These are phyloP conservation scores for Verticillium dahliae DNA, from an alignment of 2,329 filamentous ascomycete genomes.

Conservation along the genomic window DNA sequence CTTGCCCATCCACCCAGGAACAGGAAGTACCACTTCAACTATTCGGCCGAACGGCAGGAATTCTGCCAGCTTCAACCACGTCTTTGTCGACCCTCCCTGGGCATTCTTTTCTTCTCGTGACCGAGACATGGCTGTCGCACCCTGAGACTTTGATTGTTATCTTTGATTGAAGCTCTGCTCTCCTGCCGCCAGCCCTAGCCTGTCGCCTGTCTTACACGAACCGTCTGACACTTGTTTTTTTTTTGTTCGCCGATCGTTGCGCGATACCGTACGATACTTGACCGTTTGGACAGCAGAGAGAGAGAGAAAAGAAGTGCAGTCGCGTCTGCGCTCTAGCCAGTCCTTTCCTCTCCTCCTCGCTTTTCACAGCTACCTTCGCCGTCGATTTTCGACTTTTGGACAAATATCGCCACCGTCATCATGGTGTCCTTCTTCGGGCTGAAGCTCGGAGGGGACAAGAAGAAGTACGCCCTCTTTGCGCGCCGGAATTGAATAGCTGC, in stretches of 20 bases:
- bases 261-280: background rate
- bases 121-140: conserved; percentile 2
- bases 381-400: background rate
- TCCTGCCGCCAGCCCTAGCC: background rate
- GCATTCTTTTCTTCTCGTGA: background rate
- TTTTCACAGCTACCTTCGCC: background rate
- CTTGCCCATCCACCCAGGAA: background rate
- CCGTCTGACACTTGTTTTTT: background rate
- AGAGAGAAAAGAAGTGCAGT: background rate
- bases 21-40: background rate
- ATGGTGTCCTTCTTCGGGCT: conserved; percentile 57
- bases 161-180: background rate
- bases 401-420: conserved; percentile 3
- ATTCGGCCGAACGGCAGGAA: background rate
- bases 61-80: background rate
- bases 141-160: conserved; percentile 1
- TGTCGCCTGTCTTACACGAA: background rate
- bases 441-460: conserved; percentile 49
- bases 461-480: conserved; percentile 30
- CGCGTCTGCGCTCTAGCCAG: background rate
- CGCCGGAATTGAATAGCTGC: background rate
- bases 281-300: background rate
- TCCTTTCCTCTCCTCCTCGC: background rate
- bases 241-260: background rate
- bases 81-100: background rate